Conservation (phyloP, 1,139 yeast genomes). For the Taphrina confusa region DNA sequence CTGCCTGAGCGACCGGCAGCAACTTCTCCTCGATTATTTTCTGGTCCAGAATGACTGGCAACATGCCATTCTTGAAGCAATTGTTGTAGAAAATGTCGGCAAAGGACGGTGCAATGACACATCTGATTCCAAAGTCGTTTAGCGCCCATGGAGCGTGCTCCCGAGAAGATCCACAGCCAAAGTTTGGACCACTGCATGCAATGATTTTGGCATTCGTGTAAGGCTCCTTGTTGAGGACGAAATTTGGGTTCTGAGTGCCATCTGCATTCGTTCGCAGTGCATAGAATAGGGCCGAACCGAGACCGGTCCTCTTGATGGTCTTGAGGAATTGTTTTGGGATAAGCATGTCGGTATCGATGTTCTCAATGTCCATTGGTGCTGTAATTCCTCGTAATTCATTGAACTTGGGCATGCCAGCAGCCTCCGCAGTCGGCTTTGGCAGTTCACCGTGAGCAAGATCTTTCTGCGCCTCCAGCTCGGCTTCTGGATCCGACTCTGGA, state of each 20-base stretch:
- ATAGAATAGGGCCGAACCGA: conserved; percentile 81
- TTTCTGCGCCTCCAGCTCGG: conserved; percentile 47
- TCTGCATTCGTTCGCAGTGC: conserved; percentile 71
- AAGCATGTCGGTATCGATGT: conserved; percentile 96
- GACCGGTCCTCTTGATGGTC: conserved; percentile 95
- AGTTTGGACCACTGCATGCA: conserved; percentile 92
- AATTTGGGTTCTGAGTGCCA: conserved; percentile 75
- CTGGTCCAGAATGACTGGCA: conserved; percentile 85
- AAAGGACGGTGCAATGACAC: conserved; percentile 94
- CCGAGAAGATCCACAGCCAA: conserved; percentile 98
- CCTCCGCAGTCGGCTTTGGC: conserved; percentile 44
- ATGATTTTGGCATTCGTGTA: conserved; percentile 76
- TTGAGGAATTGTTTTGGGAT: conserved; percentile 97
- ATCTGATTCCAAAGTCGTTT: conserved; percentile 92
- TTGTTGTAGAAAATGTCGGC: conserved; percentile 98
- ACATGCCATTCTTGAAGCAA: conserved; percentile 90
- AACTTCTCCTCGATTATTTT: conserved; percentile 55
- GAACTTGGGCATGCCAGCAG: conserved; percentile 73
- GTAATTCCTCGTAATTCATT: conserved; percentile 76
- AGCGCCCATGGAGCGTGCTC: conserved; percentile 99
- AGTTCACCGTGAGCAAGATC: conserved; percentile 37
- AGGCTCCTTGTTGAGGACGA: conserved; percentile 81
- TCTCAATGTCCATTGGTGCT: conserved; percentile 91
- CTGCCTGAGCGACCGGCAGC: conserved; percentile 73
- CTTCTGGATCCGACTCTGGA: conserved; percentile 44